A percentile compares a stretch with the other conserved stretches of the same genome.
These are phyloP conservation scores for Lactuca sativa DNA, from an alignment of 129 eudicot species.

Conservation along the genomic window DNA sequence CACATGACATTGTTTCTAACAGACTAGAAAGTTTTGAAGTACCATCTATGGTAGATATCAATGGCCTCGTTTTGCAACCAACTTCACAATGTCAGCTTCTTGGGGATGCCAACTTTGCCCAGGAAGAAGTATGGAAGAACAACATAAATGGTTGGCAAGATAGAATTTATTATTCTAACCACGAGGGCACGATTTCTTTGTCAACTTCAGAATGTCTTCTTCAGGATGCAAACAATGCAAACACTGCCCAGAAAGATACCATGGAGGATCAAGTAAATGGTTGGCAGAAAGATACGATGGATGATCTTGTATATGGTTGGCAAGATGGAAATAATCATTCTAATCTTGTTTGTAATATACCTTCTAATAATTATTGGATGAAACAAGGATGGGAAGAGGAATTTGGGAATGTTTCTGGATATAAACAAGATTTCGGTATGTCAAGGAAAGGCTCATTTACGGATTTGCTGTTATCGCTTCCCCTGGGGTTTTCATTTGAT, in stretches of 20 bases:
- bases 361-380: neutral
- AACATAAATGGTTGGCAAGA: neutral
- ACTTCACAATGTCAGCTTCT: neutral
- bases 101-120: neutral
- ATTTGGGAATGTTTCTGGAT: neutral
- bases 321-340: conserved; percentile 13
- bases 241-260: neutral
- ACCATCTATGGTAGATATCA: conserved; percentile 33
- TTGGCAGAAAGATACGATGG: neutral
- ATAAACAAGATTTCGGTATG: conserved; percentile 31
- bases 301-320: neutral
- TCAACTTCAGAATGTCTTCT: neutral
- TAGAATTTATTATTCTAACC: conserved; percentile 10
- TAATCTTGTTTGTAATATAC: conserved; percentile 1
- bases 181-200: neutral
- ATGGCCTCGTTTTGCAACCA: neutral
- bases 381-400: conserved; percentile 17
- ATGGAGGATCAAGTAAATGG: neutral
- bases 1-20: conserved; percentile 16
- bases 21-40: conserved; percentile 7
- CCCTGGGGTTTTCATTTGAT: conserved; percentile 41
- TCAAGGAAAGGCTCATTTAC: conserved; percentile 51
- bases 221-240: neutral
- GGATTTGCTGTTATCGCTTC: conserved; percentile 54
- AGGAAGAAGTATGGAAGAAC: neutral